A percentile compares a stretch with the other conserved stretches of the same genome.
These are phyloP conservation scores for Ulota crispa DNA, from an alignment of 225 moss, liverwort and hornwort species.

Conservation along the genomic window DNA sequence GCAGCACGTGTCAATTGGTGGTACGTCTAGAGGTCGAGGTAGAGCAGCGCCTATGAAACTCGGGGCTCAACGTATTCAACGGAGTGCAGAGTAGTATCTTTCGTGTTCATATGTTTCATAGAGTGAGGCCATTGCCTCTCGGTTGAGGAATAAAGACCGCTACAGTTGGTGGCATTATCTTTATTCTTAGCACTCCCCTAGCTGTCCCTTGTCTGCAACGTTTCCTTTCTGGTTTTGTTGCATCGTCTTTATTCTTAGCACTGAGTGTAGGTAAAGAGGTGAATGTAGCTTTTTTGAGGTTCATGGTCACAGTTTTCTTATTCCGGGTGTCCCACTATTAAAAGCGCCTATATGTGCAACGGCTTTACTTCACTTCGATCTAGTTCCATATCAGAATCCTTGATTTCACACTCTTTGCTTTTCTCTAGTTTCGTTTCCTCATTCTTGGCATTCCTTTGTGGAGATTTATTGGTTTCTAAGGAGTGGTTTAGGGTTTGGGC, in stretches of 20 bases:
- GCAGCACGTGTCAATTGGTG: conserved; percentile 74
- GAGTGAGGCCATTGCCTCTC: conserved; percentile 42
- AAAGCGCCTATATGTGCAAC: too few species aligned
- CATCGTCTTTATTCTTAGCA: not conserved
- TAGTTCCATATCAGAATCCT: too few species aligned
- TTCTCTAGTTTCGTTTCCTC: too few species aligned
- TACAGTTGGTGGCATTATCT: not conserved
- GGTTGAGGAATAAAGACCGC: conserved; percentile 35
- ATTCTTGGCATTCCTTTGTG: too few species aligned
- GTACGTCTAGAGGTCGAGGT: conserved; percentile 70
- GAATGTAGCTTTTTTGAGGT: not conserved
- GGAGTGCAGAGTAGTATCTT: conserved; percentile 43
- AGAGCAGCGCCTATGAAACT: conserved; percentile 85
- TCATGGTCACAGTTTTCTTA: not conserved
- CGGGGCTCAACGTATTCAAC: conserved; percentile 75
- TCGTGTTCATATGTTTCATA: conserved; percentile 38
- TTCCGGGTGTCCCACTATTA: not conserved
- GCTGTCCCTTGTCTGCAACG: not conserved
- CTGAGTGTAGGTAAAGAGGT: too few species aligned
- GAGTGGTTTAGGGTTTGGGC: too few species aligned
- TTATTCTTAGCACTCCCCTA: not conserved
- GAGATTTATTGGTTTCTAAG: too few species aligned
- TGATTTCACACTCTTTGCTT: too few species aligned
- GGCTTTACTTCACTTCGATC: too few species aligned
- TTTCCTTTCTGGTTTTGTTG: not conserved